Evolutionary conservation across 2,329 filamentous ascomycete genomes (phyloP), one percentile per base, ranked within the genome.

Genomic region (Claviceps quebecensis): DNA sequence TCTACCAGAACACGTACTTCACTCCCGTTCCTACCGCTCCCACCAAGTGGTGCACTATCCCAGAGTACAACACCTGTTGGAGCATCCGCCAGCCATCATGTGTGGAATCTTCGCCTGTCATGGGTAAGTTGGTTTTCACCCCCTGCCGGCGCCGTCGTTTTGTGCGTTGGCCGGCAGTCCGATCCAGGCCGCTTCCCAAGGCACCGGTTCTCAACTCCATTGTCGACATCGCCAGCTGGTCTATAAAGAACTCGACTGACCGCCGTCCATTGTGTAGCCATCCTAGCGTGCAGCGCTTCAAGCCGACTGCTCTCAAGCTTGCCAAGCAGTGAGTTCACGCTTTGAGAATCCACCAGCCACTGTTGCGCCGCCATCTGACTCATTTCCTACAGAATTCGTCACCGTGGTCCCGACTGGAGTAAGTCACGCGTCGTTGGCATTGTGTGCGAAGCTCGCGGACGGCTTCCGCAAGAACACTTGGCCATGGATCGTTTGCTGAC

Each of bases 321-420:
- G 83, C 89, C 59, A 96, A 96, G 78, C 85, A 87, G 88, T 95
- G 80, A 70, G 86, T 80, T 5, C 16, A 47, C 1, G 14, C 29
- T 45, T 13, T 17, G 45, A 6, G 23, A n/a, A 11, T 3, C 1
- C n/a, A 6, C 5, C 6, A 16, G 4, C 29, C 29, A 34, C n/a
- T 39, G 6, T 13, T 17, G 29, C 38, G 45, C 29, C 13, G 9
- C 37, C 8, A 36, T 29, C 53, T 60, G 55, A 60, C 52, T 19
- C 29, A 38, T 39, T 7, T 3, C 19, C 47, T 43, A 41, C 67
- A 94, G 88, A 67, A 80, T 96, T 66, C 89, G 94, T 63, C 93
- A 98, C 72, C 84, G 93, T 70, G 93, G 93, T 61, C 93, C 93
- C 63, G 93, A 98, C 76, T 98, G 93, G 93, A 95, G 88, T 93